phyloP scores from a whole-genome alignment of 2,329 filamentous ascomycete species.

The Monosporascus sp. region DNA sequence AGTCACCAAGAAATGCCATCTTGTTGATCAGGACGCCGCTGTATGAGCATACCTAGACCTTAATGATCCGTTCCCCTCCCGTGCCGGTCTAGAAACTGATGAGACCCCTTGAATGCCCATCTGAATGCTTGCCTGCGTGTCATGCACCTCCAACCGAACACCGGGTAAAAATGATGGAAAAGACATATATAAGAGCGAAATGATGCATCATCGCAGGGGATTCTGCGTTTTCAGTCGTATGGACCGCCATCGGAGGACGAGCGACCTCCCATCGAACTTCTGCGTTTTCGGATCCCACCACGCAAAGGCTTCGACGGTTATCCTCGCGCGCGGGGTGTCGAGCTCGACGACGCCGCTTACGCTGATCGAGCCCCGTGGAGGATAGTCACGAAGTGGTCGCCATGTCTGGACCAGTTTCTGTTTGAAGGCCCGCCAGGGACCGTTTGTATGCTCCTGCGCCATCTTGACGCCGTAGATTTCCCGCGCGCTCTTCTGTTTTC shows the following conservation, averaged over 20 bases:
- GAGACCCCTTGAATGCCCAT: no score
- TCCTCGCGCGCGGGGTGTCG: conserved; percentile 36
- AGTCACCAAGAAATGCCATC: no score
- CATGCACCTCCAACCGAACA: neutral
- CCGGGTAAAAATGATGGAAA: neutral
- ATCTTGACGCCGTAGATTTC: conserved; percentile 27
- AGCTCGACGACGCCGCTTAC: conserved; percentile 53
- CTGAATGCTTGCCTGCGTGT: neutral
- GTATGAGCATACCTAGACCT: no score
- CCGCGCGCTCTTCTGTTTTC: conserved; percentile 12
- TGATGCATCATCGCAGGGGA: conserved; percentile 8
- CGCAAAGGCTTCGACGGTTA: conserved; percentile 46
- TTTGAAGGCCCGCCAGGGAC: conserved; percentile 28
- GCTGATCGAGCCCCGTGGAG: conserved; percentile 45
- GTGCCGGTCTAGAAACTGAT: no score
- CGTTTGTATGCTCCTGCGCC: conserved; percentile 20
- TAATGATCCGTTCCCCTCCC: no score
- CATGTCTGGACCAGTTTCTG: conserved; percentile 40
- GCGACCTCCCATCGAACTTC: conserved; percentile 31
- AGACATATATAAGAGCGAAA: neutral
- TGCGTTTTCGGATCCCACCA: conserved; percentile 53
- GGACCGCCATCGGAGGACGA: conserved; percentile 4
- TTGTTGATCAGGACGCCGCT: no score
- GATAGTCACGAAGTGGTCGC: conserved; percentile 36
- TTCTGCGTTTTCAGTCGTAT: conserved; percentile 13